These are phyloP conservation scores for Penicillium sumatraense DNA, from an alignment of 2,329 filamentous ascomycete genomes.

Conservation along the genomic window DNA sequence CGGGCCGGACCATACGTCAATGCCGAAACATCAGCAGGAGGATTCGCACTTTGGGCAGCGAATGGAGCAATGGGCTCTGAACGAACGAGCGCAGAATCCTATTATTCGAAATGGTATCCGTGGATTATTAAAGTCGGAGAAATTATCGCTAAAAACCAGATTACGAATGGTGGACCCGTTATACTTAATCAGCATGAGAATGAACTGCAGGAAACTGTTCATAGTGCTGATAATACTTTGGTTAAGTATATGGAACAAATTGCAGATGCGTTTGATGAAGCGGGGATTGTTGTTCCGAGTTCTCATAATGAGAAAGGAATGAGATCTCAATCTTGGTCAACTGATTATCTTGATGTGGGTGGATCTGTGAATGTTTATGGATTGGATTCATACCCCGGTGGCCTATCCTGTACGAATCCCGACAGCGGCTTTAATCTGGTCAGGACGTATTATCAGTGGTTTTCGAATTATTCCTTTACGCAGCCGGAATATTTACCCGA, in stretches of 20 bases:
- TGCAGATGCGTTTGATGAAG: slow-evolving; percentile 50
- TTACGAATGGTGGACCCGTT: slow-evolving; percentile 57
- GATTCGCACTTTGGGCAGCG: slow-evolving; percentile 51
- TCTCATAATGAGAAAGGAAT: slow-evolving; percentile 59
- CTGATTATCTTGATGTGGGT: slow-evolving; percentile 61
- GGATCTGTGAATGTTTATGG: slow-evolving; percentile 54
- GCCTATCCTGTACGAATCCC: slow-evolving; percentile 56
- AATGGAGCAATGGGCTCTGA: slow-evolving; percentile 52
- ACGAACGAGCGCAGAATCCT: slow-evolving; percentile 50
- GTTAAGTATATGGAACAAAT: slow-evolving; percentile 60
- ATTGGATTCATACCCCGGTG: slow-evolving; percentile 40
- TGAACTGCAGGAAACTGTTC: slow-evolving; percentile 53
- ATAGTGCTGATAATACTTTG: slow-evolving; percentile 50
- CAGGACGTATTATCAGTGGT: slow-evolving; percentile 62
- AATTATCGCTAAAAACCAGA: slow-evolving; percentile 56
- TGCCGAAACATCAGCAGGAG: slow-evolving; percentile 56
- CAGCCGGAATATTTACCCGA: slow-evolving; percentile 60
- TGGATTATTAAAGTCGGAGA: slow-evolving; percentile 53
- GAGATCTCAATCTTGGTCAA: slow-evolving; percentile 56
- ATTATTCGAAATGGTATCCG: slow-evolving; percentile 52
- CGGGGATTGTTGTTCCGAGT: slow-evolving; percentile 56
- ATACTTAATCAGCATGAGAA: slow-evolving; percentile 61
- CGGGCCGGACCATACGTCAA: slow-evolving; percentile 59
- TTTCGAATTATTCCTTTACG: slow-evolving; percentile 59
- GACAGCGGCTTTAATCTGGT: slow-evolving; percentile 56